Percentiles rank a stretch among this genome's conserved stretches.
Conservation (phyloP, 2,329 filamentous ascomycete species). For the Aureobasidium sp. region DNA sequence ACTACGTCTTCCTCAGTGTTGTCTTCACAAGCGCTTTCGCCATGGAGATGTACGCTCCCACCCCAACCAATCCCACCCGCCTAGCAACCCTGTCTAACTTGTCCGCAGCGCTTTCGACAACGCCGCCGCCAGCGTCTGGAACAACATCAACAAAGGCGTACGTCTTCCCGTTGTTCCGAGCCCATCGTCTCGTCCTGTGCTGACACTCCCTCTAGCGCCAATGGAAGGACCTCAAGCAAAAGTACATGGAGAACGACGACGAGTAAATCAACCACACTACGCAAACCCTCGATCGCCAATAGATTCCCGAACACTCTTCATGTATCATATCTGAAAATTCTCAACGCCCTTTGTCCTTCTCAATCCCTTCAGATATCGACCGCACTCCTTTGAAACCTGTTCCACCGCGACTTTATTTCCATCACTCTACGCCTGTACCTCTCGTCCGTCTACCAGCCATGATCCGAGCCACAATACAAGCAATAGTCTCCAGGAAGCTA, state of each 20-base stretch:
- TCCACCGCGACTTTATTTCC: too few relatives aligned
- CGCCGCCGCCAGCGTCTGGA: conserved; percentile 78
- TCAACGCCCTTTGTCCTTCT: background rate
- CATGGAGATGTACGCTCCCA: conserved; percentile 73
- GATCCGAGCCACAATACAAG: too few relatives aligned
- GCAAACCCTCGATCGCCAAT: background rate
- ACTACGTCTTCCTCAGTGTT: conserved; percentile 76
- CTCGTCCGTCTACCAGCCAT: too few relatives aligned
- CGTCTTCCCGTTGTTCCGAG: conserved; percentile 32
- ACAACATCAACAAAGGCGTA: conserved; percentile 86
- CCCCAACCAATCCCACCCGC: background rate
- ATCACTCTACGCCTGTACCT: too few relatives aligned
- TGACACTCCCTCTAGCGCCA: conserved; percentile 58
- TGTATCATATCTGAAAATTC: conserved; percentile 13
- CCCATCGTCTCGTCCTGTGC: conserved; percentile 5
- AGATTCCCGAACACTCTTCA: background rate
- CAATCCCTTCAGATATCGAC: too few relatives aligned
- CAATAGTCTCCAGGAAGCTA: too few relatives aligned
- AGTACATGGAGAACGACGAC: conserved; percentile 59
- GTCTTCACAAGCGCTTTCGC: conserved; percentile 85
- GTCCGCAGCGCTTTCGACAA: conserved; percentile 68
- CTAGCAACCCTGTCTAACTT: background rate
- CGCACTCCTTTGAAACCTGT: background rate
- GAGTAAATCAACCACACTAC: conserved; percentile 21
- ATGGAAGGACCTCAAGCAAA: conserved; percentile 99